Percentiles rank a stretch among this genome's conserved stretches.
phyloP scores from a whole-genome alignment of 768 basidiomycete genomes.

The Agrocybe chaxingu region DNA sequence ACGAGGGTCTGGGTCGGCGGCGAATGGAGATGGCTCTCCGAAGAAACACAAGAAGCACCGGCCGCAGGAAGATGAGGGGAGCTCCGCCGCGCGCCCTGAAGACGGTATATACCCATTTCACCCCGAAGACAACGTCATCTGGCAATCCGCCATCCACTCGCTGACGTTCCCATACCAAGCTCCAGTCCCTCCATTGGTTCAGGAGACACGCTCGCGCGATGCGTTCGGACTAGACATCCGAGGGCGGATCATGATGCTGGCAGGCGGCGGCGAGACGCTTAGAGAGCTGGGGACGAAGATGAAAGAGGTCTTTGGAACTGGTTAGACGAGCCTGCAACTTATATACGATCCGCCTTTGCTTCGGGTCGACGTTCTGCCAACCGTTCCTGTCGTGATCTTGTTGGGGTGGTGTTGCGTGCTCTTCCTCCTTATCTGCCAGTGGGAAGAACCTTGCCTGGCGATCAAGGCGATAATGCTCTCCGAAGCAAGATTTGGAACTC shows the following conservation, averaged over 20 bases:
- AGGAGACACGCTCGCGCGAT: conserved; percentile 50
- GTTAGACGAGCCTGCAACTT: conserved; percentile 3
- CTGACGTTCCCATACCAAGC: conserved; percentile 52
- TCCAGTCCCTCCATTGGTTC: conserved; percentile 40
- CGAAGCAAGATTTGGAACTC: too few relatives aligned
- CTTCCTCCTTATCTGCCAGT: too few relatives aligned
- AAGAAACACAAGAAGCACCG: conserved; percentile 43
- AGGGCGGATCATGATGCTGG: conserved; percentile 64
- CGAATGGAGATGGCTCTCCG: conserved; percentile 11
- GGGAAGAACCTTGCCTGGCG: too few relatives aligned
- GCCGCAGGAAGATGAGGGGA: conserved; percentile 15
- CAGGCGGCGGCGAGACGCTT: conserved; percentile 21
- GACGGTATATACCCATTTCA: conserved; percentile 76
- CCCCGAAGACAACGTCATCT: conserved; percentile 69
- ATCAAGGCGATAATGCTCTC: too few relatives aligned
- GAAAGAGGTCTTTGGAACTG: conserved; percentile 18
- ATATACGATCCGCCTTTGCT: not conserved
- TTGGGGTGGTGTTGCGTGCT: too few relatives aligned
- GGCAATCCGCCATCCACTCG: conserved; percentile 48
- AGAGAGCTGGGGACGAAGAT: conserved; percentile 20
- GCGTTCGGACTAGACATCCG: conserved; percentile 71
- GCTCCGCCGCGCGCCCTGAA: conserved; percentile 21
- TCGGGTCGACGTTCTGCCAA: not conserved
- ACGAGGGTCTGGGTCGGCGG: conserved; percentile 11
- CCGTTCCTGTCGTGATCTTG: not conserved